Conservation (phyloP, 257 asterid species). For the Capsicum baccatum region DNA sequence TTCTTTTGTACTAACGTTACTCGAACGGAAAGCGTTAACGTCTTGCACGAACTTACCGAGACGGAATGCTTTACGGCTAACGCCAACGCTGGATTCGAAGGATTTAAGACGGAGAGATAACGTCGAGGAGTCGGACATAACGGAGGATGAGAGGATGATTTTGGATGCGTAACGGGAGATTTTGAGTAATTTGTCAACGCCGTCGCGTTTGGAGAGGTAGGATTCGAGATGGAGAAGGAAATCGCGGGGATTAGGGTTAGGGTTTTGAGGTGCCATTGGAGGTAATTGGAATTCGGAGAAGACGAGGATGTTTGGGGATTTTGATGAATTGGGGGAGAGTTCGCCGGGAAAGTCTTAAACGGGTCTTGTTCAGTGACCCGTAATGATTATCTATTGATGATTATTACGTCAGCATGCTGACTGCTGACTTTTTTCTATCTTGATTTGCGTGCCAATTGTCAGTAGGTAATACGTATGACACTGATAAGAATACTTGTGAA, state of each 20-base stretch:
- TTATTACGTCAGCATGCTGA: no score
- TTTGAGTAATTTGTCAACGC: constrained; percentile 85
- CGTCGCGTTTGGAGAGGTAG: constrained; percentile 87
- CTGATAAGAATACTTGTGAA: no score
- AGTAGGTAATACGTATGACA: no score
- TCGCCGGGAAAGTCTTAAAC: background rate
- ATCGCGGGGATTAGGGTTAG: constrained; percentile 44
- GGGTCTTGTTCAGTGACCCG: no score
- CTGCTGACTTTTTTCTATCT: no score
- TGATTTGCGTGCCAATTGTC: no score
- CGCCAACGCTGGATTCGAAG: constrained; percentile 87
- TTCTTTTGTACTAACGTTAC: constrained; percentile 32
- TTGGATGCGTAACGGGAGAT: constrained; percentile 91
- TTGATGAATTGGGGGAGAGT: background rate
- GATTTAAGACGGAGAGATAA: constrained; percentile 62
- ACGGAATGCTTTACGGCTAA: constrained; percentile 92
- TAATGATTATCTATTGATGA: no score
- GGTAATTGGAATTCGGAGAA: constrained; percentile 14
- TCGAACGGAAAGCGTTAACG: constrained; percentile 66
- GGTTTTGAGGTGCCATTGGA: constrained; percentile 18
- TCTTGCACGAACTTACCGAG: constrained; percentile 93
- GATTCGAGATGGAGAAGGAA: constrained; percentile 77
- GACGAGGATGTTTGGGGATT: background rate
- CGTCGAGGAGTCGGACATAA: constrained; percentile 39
- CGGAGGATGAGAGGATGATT: constrained; percentile 68